Evolutionary conservation across 495 filamentous ascomycete genomes (phyloP).

Genomic region (Penicillium nucicola): DNA sequence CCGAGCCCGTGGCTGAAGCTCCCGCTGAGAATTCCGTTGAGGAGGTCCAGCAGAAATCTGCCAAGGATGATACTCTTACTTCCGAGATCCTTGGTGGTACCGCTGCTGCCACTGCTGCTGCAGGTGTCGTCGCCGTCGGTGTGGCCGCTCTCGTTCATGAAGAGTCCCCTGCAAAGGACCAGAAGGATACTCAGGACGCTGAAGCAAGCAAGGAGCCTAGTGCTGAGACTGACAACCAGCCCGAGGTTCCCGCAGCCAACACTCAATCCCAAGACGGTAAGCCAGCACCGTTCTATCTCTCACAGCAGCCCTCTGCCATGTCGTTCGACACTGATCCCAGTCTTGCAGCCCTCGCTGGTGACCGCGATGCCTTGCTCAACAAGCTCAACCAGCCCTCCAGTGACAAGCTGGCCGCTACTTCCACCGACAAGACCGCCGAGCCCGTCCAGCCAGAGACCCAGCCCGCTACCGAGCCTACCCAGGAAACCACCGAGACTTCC

Average conservation of each 20-base stretch:
- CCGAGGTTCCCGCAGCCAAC: constrained; percentile 8
- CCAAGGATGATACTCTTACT: constrained; percentile 18
- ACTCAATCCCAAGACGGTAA: constrained; percentile 28
- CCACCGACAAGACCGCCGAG: constrained; percentile 15
- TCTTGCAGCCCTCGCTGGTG: constrained; percentile 37
- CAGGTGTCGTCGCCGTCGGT: constrained; percentile 18
- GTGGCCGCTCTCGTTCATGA: constrained; percentile 17
- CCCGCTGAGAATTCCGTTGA: constrained; percentile 1
- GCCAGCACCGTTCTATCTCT: constrained; percentile 14
- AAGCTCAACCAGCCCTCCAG: constrained; percentile 32
- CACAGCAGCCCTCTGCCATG: constrained; percentile 17
- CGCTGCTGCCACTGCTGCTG: constrained; percentile 25
- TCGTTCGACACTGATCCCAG: constrained; percentile 37
- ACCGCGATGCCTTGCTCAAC: constrained; percentile 36
- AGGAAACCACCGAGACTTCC: constrained; percentile 8
- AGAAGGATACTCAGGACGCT: constrained; percentile 5
- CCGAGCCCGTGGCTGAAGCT: constrained; percentile 3
- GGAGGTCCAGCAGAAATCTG: constrained; percentile 11
- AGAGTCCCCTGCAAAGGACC: constrained; percentile 7
- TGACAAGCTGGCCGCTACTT: constrained; percentile 23
- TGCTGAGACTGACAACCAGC: constrained; percentile 18
- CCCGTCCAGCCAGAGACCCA: constrained; percentile 10
- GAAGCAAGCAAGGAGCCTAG: neutral
- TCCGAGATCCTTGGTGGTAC: constrained; percentile 26
- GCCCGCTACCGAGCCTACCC: constrained; percentile 13